These are phyloP conservation scores for Lagerstroemia speciosa DNA, from an alignment of 345 rosid species.

Conservation along the genomic window DNA sequence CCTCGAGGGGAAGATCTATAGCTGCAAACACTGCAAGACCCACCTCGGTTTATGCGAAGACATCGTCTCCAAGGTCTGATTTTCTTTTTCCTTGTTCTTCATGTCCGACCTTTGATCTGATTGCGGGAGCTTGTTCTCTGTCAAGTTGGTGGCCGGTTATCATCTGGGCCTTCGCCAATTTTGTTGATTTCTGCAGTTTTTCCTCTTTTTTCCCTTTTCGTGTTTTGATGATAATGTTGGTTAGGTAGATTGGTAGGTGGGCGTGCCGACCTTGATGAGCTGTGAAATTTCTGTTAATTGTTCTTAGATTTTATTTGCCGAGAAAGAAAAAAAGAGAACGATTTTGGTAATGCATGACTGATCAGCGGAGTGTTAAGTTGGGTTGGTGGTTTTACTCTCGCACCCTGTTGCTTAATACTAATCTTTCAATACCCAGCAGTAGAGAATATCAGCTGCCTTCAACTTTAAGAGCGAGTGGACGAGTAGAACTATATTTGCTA, in stretches of 20 bases:
- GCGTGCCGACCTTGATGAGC: too few relatives aligned
- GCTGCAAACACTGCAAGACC: conserved; percentile 89
- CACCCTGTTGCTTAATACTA: neutral
- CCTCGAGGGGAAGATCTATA: conserved; percentile 89
- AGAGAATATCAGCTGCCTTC: neutral
- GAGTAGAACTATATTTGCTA: neutral
- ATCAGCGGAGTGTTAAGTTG: neutral
- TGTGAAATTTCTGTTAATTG: neutral
- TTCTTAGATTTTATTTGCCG: neutral
- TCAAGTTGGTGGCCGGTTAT: neutral
- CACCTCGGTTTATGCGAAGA: conserved; percentile 74
- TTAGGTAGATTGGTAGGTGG: neutral
- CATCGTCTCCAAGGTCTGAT: conserved; percentile 70
- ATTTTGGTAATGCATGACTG: neutral
- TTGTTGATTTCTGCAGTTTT: neutral
- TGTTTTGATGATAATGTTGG: neutral
- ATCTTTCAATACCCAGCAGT: neutral
- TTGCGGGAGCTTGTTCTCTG: neutral
- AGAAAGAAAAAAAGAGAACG: neutral
- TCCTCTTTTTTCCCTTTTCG: neutral
- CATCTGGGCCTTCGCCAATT: neutral
- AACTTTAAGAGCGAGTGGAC: neutral
- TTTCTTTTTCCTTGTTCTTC: conserved; percentile 4
- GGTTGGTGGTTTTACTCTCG: neutral
- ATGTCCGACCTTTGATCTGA: conserved; percentile 1